phyloP scores from a whole-genome alignment of 768 basidiomycete genomes.

The Boletus vermiculosoides region DNA sequence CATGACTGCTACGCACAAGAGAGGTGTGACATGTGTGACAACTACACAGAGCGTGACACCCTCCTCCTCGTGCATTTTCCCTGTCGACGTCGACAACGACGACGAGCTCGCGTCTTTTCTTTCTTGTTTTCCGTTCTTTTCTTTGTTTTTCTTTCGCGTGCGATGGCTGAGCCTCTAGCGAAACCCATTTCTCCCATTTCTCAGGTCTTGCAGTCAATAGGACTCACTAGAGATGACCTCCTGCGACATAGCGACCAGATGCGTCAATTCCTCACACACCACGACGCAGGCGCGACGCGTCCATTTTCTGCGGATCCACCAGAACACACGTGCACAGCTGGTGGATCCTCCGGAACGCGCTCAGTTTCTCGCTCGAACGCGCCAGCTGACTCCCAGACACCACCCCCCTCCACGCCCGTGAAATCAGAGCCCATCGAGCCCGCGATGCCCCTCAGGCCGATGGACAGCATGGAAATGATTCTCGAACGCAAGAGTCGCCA shows the following conservation, averaged over 20 bases:
- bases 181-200: constrained; percentile 63
- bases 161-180: constrained; percentile 25
- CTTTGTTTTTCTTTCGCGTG: neutral
- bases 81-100: constrained; percentile 23
- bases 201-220: constrained; percentile 65
- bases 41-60: constrained; percentile 19
- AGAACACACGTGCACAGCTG: constrained; percentile 40
- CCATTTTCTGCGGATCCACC: constrained; percentile 36
- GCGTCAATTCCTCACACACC: constrained; percentile 71
- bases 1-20: constrained; percentile 41
- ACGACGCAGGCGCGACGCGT: constrained; percentile 47
- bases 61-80: constrained; percentile 7
- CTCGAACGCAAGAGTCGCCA: constrained; percentile 67
- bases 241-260: constrained; percentile 71
- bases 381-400: constrained; percentile 37
- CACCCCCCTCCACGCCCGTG: constrained; percentile 56
- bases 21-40: constrained; percentile 26
- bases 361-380: constrained; percentile 50
- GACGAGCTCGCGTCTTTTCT: constrained; percentile 11
- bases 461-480: constrained; percentile 75
- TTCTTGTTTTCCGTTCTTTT: neutral
- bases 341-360: constrained; percentile 40
- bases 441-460: constrained; percentile 50
- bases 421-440: constrained; percentile 60
- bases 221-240: constrained; percentile 76